A percentile compares a stretch with the other conserved stretches of the same genome.
Evolutionary conservation across 2,329 filamentous ascomycete genomes (phyloP).

Genomic region (Colletotrichum sp.): DNA sequence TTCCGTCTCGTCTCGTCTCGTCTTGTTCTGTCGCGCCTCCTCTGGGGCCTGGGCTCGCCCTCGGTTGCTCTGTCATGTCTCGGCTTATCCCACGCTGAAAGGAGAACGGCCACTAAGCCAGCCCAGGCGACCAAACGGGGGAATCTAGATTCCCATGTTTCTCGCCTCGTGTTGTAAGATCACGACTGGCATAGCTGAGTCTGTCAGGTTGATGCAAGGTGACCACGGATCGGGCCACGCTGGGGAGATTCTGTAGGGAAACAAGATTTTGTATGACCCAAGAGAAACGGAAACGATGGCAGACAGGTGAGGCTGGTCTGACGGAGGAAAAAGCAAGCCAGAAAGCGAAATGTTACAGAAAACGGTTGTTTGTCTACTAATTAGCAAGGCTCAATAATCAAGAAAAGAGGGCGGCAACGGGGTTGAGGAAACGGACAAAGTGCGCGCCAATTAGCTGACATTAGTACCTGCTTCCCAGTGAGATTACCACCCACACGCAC

Average conservation of each 20-base stretch:
- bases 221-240: background rate
- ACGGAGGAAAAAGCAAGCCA: conserved; percentile 4
- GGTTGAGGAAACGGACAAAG: background rate
- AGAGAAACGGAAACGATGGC: background rate
- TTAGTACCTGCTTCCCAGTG: conserved; percentile 18
- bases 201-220: background rate
- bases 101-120: conserved; percentile 14
- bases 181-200: background rate
- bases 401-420: background rate
- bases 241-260: conserved; percentile 14
- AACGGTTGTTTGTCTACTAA: conserved; percentile 11
- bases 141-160: background rate
- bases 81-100: conserved; percentile 1
- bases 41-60: conserved; percentile 9
- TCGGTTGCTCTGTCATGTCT: conserved; percentile 11
- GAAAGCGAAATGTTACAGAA: conserved; percentile 19
- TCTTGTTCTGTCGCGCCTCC: conserved; percentile 12
- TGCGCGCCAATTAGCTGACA: conserved; percentile 18
- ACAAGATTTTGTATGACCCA: background rate
- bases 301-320: background rate
- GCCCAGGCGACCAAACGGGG: background rate
- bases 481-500: conserved; percentile 20
- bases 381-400: background rate
- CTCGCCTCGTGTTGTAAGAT: background rate
- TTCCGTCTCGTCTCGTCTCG: conserved; percentile 22